Evolutionary conservation across 2,329 filamentous ascomycete species (phyloP).

Genomic region (Beauveria varroae): DNA sequence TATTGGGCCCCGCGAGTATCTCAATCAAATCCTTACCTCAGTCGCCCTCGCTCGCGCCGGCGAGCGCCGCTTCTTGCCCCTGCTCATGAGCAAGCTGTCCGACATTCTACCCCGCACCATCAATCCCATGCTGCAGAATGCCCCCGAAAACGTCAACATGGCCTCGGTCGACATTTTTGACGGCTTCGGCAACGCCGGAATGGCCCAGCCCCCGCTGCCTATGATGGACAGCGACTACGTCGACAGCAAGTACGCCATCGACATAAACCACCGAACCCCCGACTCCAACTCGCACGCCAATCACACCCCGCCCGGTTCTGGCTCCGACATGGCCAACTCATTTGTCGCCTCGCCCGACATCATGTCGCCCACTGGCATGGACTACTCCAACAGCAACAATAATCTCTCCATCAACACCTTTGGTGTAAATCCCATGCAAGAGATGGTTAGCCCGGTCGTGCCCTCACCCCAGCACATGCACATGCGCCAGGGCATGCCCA

Average conservation of each 20-base stretch:
- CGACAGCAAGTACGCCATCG: slow-evolving; percentile 30
- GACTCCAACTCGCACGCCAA: slow-evolving; percentile 27
- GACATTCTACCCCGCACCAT: slow-evolving; percentile 59
- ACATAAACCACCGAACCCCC: slow-evolving; percentile 27
- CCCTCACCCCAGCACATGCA: slow-evolving; percentile 25
- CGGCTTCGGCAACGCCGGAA: slow-evolving; percentile 55
- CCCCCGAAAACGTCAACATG: slow-evolving; percentile 47
- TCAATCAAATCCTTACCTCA: slow-evolving; percentile 61
- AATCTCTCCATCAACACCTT: slow-evolving; percentile 33
- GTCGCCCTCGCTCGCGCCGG: slow-evolving; percentile 66
- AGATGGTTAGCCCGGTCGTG: slow-evolving; percentile 40
- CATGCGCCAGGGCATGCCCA: slow-evolving; percentile 22
- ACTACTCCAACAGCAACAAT: slow-evolving; percentile 33
- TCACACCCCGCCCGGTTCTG: slow-evolving; percentile 20
- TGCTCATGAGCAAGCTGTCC: slow-evolving; percentile 68
- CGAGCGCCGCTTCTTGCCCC: slow-evolving; percentile 67
- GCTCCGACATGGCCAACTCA: slow-evolving; percentile 36
- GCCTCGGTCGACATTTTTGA: slow-evolving; percentile 56
- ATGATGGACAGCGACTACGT: slow-evolving; percentile 41
- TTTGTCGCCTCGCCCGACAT: slow-evolving; percentile 47
- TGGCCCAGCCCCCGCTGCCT: slow-evolving; percentile 44
- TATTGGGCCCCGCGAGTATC: slow-evolving; percentile 62
- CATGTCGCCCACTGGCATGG: slow-evolving; percentile 42
- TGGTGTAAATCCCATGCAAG: slow-evolving; percentile 36
- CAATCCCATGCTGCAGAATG: slow-evolving; percentile 52